Evolutionary conservation across 129 eudicot genomes (phyloP), one percentile per base, ranked within the genome.

Genomic region (Saposhnikovia divaricata): DNA sequence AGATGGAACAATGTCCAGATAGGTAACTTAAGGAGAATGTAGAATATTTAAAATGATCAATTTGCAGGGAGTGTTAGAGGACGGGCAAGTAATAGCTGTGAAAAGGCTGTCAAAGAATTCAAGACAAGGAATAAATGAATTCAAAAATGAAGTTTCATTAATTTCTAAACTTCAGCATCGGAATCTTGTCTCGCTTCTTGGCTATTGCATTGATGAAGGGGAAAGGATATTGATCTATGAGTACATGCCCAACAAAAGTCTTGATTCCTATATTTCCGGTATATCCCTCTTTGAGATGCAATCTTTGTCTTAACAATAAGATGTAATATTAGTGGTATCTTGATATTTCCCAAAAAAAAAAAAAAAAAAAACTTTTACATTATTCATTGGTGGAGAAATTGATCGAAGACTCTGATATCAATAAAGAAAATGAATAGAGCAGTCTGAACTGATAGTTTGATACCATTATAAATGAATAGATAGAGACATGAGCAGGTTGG

Each of bases 241-340:
- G 47, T 80, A 46, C 82, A 79, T 79, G 82, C 63, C 68, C 21
- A 80, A 80, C 59, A 80, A 80, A 65, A 72, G 78, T 40, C 40
- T 80, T 12, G 83, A 80, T 73, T 48, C 71, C 39, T 72, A 42
- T 73, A 73, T 73, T 43, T 73, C 46, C 3, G 53, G 55, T 73
- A 19, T 61, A 5, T 19, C 51, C 18, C 31, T 72, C 48, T 23
- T 40, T 16, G 3, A 38, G 0, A 70, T 37, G 23, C 21, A 50
- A 18, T 50, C 57, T 15, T 50, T 50, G 16, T 16, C 21, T 50
- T 1, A 48, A 48, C 53, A 48, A 13, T 48, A 48, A 48, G 53
- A 48, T 6, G 23, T 21, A 23, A 2, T 0, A 39, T 9, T 38
- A 7, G 3, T 8, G 13, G 47, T 53, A 18, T 19, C n/a, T 9